Percentiles rank a stretch among this genome's conserved stretches.
Conservation (phyloP, 2,329 filamentous ascomycete genomes). For the Penicillium sp. region DNA sequence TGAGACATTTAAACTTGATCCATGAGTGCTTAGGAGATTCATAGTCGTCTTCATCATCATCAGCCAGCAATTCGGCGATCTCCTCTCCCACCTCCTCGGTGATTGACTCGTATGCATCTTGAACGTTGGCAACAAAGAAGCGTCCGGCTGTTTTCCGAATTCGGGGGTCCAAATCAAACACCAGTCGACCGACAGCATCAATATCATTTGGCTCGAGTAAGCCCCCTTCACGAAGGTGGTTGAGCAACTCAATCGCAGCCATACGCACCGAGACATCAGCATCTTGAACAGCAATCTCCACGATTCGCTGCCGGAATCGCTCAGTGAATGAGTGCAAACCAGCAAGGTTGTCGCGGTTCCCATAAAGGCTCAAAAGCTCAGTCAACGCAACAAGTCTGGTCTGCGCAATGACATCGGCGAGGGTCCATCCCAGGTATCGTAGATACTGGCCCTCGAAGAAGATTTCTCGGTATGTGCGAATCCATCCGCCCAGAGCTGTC, state of each 20-base stretch:
- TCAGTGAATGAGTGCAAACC: slow-evolving; percentile 88
- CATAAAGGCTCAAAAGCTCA: slow-evolving; percentile 77
- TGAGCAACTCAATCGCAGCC: slow-evolving; percentile 75
- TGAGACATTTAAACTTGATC: slow-evolving; percentile 88
- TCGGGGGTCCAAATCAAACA: slow-evolving; percentile 81
- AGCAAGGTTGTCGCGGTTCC: slow-evolving; percentile 71
- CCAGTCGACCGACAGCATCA: slow-evolving; percentile 78
- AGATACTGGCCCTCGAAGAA: slow-evolving; percentile 91
- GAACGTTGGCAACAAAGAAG: slow-evolving; percentile 86
- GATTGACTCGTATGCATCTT: slow-evolving; percentile 74
- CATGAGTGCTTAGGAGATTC: slow-evolving; percentile 75
- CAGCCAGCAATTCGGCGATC: slow-evolving; percentile 71
- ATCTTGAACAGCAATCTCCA: slow-evolving; percentile 90
- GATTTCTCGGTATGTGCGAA: slow-evolving; percentile 74
- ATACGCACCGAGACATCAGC: slow-evolving; percentile 77
- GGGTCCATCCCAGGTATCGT: slow-evolving; percentile 90
- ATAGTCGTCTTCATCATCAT: slow-evolving; percentile 69
- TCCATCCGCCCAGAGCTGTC: slow-evolving; percentile 83
- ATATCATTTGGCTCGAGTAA: slow-evolving; percentile 90
- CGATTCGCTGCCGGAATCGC: slow-evolving; percentile 77
- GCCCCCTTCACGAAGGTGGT: slow-evolving; percentile 76
- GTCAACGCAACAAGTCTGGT: slow-evolving; percentile 83
- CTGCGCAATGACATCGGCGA: slow-evolving; percentile 73
- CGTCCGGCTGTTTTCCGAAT: slow-evolving; percentile 84
- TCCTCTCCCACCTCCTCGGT: slow-evolving; percentile 81